Evolutionary conservation across 2,329 filamentous ascomycete species (phyloP).

Genomic region (Neofusicoccum laricinum): DNA sequence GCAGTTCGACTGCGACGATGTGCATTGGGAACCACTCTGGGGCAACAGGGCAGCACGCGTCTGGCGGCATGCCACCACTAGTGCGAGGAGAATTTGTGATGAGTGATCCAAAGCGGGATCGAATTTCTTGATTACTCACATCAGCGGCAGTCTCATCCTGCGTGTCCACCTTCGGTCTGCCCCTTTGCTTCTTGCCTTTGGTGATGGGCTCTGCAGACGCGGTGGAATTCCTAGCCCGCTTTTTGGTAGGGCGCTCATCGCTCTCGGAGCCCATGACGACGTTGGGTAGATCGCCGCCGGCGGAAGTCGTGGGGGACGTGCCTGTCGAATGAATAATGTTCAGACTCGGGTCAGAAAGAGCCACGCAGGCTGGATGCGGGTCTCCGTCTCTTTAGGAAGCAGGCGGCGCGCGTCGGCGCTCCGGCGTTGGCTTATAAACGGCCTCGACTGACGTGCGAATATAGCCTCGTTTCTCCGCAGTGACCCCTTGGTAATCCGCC

Average conservation of each 20-base stretch:
- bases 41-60: neutral
- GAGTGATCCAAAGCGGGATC: constrained; percentile 8
- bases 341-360: neutral
- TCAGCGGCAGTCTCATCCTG: constrained; percentile 75
- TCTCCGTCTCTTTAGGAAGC: constrained; percentile 2
- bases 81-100: constrained; percentile 2
- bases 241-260: constrained; percentile 29
- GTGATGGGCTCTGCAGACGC: constrained; percentile 23
- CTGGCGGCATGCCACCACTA: neutral
- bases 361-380: neutral
- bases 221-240: constrained; percentile 29
- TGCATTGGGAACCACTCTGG: neutral
- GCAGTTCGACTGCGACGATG: neutral
- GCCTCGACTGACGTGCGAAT: neutral
- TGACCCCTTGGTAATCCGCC: constrained; percentile 1
- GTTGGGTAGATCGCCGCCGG: neutral
- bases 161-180: constrained; percentile 72
- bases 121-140: constrained; percentile 52
- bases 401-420: constrained; percentile 1
- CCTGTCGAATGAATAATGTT: neutral
- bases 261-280: constrained; percentile 6
- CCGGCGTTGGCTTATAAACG: constrained; percentile 2
- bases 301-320: neutral
- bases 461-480: neutral
- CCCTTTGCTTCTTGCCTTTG: constrained; percentile 57